A percentile compares a stretch with the other conserved stretches of the same genome.
Evolutionary conservation across 495 filamentous ascomycete species (phyloP).

Genomic region (Neurospora sublineolata): DNA sequence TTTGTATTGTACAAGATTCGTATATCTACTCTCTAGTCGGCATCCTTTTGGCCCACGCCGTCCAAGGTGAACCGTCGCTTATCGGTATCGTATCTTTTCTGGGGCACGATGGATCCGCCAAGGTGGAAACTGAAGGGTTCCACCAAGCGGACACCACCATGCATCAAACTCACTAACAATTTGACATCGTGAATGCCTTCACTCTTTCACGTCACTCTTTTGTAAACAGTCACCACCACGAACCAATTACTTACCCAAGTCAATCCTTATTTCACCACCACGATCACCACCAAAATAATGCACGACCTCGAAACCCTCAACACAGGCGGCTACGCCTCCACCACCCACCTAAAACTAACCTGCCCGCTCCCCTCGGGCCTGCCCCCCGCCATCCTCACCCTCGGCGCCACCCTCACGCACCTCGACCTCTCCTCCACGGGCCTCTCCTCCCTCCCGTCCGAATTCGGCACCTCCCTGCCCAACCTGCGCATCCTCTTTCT

Average conservation of each 20-base stretch:
- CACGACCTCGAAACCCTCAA: conserved; percentile 18
- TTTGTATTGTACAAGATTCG: too few relatives aligned
- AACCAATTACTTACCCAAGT: neutral
- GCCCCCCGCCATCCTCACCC: conserved; percentile 28
- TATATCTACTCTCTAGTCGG: neutral
- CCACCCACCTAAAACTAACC: conserved; percentile 27
- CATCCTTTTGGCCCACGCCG: neutral
- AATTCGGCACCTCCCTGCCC: conserved; percentile 24
- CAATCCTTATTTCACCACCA: too few relatives aligned
- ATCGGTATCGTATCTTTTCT: neutral
- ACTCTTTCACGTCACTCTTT: neutral
- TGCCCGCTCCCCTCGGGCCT: conserved; percentile 14
- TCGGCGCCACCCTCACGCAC: conserved; percentile 28
- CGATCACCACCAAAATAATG: too few relatives aligned
- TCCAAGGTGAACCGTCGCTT: neutral
- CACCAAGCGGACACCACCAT: neutral
- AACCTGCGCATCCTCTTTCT: conserved; percentile 35
- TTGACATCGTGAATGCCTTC: neutral
- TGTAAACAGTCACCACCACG: neutral
- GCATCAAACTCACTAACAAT: neutral
- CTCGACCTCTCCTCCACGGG: conserved; percentile 36
- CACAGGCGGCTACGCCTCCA: conserved; percentile 18
- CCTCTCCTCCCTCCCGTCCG: conserved; percentile 26
- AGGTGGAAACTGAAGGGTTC: neutral
- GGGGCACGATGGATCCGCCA: neutral